Evolutionary conservation across 164 flowering plant species (phyloP).

Genomic region (Umbellularia californica): DNA sequence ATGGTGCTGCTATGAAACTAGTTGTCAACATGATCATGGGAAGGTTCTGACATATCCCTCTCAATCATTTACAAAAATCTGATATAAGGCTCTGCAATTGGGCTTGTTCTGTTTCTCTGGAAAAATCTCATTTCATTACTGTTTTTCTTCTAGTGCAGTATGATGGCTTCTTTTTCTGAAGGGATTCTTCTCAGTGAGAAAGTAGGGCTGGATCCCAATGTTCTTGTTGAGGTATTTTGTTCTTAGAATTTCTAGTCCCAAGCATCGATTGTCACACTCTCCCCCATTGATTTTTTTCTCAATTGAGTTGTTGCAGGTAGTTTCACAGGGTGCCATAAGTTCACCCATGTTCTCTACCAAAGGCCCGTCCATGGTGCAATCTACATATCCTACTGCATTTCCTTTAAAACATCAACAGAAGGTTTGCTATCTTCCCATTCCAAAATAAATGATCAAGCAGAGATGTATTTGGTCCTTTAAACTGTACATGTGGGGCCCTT

Average conservation of each 20-base stretch:
- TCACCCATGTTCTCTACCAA: slow-evolving; percentile 89
- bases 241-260: background rate
- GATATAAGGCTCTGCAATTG: background rate
- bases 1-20: slow-evolving; percentile 99
- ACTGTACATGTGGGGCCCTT: background rate
- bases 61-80: background rate
- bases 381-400: slow-evolving; percentile 82
- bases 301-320: slow-evolving; percentile 43
- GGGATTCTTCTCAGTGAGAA: slow-evolving; percentile 83
- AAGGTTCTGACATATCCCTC: slow-evolving; percentile 41
- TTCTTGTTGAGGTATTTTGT: slow-evolving; percentile 60
- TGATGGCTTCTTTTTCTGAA: slow-evolving; percentile 98
- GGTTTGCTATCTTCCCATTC: slow-evolving; percentile 34
- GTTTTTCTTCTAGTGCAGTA: slow-evolving; percentile 35
- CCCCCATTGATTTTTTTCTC: background rate
- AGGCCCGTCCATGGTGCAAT: slow-evolving; percentile 86
- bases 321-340: slow-evolving; percentile 89
- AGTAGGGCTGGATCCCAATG: slow-evolving; percentile 80
- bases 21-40: slow-evolving; percentile 99
- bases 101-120: background rate
- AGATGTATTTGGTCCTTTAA: no score
- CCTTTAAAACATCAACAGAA: slow-evolving; percentile 96
- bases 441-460: no score
- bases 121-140: background rate
- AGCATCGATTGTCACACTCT: background rate